Evolutionary conservation across 345 rosid species (phyloP).

Genomic region (Balakata baccata): DNA sequence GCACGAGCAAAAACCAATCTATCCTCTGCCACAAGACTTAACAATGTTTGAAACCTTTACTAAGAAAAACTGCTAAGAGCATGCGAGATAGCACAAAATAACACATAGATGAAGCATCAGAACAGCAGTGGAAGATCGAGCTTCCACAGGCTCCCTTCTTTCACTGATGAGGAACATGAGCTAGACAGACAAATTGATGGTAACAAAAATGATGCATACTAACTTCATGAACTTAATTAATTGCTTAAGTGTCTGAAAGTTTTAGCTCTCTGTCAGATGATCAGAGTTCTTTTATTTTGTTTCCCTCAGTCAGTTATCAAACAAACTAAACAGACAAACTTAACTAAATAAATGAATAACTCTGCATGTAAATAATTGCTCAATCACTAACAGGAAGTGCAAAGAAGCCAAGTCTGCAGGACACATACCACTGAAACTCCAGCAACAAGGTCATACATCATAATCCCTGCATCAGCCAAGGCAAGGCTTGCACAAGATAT

Average conservation of each 20-base stretch:
- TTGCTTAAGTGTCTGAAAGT: neutral
- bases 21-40: neutral
- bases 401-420: neutral
- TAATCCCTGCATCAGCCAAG: conserved; percentile 92
- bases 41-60: neutral
- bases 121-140: neutral
- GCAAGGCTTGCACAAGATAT: conserved; percentile 97
- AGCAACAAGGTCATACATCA: conserved; percentile 92
- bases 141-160: neutral
- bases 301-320: neutral
- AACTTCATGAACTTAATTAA: too few relatives aligned
- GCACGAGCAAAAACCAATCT: neutral
- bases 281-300: neutral
- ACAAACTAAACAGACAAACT: neutral
- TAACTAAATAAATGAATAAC: neutral
- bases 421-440: conserved; percentile 82
- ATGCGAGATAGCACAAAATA: neutral
- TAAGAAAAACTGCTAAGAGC: neutral
- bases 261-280: neutral
- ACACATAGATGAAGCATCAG: neutral
- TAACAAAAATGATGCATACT: neutral
- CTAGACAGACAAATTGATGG: neutral
- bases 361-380: too few relatives aligned
- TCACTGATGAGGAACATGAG: neutral
- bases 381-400: too few relatives aligned